These are phyloP conservation scores for Boletus edulis DNA, from an alignment of 768 basidiomycete species.

Conservation along the genomic window DNA sequence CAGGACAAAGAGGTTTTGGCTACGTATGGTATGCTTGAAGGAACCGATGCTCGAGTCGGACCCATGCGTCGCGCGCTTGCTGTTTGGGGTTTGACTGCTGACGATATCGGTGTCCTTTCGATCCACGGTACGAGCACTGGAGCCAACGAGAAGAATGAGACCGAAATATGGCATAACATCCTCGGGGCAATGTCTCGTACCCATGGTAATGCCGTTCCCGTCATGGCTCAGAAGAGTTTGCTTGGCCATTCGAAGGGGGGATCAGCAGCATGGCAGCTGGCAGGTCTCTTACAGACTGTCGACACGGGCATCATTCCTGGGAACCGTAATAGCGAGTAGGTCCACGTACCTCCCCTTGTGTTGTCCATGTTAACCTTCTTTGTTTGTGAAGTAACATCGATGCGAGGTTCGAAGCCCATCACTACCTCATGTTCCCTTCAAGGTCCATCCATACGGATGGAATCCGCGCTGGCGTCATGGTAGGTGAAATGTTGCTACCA, in stretches of 20 bases:
- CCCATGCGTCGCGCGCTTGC: slow-evolving; percentile 95
- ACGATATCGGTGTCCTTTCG: slow-evolving; percentile 88
- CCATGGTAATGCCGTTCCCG: slow-evolving; percentile 93
- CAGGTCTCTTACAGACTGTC: slow-evolving; percentile 85
- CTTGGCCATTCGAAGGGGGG: slow-evolving; percentile 99
- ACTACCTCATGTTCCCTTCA: slow-evolving; percentile 95
- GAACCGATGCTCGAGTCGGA: slow-evolving; percentile 77
- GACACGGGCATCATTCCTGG: slow-evolving; percentile 87
- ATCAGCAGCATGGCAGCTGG: slow-evolving; percentile 97
- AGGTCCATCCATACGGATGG: slow-evolving; percentile 94
- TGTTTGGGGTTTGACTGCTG: slow-evolving; percentile 92
- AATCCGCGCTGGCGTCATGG: slow-evolving; percentile 85
- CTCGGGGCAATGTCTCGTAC: slow-evolving; percentile 87
- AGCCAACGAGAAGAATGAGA: slow-evolving; percentile 97
- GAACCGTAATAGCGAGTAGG: slow-evolving; percentile 95
- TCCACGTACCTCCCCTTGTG: slow-evolving; percentile 15
- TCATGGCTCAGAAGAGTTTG: slow-evolving; percentile 96
- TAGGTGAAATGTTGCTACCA: slow-evolving; percentile 32
- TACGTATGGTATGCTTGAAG: slow-evolving; percentile 94
- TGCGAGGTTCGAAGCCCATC: slow-evolving; percentile 84
- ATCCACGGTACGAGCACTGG: slow-evolving; percentile 88
- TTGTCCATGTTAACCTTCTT: neutral
- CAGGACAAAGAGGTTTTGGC: slow-evolving; percentile 94
- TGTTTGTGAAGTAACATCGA: slow-evolving; percentile 75
- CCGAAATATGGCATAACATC: slow-evolving; percentile 93